Percentiles rank a stretch among this genome's conserved stretches.
Evolutionary conservation across 108 stramenopile species (phyloP).

Genomic region (Ochromonas danica): DNA sequence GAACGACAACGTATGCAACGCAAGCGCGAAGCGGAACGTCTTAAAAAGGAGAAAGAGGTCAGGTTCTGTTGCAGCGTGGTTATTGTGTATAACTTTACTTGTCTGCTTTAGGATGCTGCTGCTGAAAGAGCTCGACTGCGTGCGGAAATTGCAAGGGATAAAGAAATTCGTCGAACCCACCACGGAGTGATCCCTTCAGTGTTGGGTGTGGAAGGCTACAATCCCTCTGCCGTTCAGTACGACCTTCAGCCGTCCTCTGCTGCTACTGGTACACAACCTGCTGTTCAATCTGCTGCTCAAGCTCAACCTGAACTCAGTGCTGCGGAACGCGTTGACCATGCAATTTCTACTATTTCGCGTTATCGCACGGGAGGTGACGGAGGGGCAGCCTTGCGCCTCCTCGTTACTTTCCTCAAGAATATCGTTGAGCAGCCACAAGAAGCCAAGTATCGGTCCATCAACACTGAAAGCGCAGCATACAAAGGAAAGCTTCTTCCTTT

Average conservation of each 20-base stretch:
- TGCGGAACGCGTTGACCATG: conserved; percentile 43
- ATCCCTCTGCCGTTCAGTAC: conserved; percentile 83
- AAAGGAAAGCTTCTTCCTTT: conserved; percentile 78
- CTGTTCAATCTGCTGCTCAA: background rate
- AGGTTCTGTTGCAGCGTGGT: conserved; percentile 1
- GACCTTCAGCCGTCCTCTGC: conserved; percentile 44
- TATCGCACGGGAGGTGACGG: conserved; percentile 77
- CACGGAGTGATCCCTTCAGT: conserved; percentile 75
- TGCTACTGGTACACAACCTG: background rate
- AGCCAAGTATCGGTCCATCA: conserved; percentile 71
- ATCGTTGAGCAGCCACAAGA: conserved; percentile 74
- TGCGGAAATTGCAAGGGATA: conserved; percentile 85
- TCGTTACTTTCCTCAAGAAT: conserved; percentile 76
- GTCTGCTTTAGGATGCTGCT: conserved; percentile 28
- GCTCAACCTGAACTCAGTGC: background rate
- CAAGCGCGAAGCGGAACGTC: conserved; percentile 65
- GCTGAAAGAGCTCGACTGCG: conserved; percentile 78
- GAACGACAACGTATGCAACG: conserved; percentile 76
- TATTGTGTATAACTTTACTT: background rate
- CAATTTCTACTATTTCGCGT: conserved; percentile 38
- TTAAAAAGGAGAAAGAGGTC: conserved; percentile 64
- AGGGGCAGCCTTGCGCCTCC: conserved; percentile 80
- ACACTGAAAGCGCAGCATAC: conserved; percentile 88
- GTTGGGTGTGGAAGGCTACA: conserved; percentile 87
- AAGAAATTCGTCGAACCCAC: conserved; percentile 73